A percentile compares a stretch with the other conserved stretches of the same genome.
phyloP scores from a whole-genome alignment of 1,284 basidiomycete species.

The Malassezia yamatoensis region DNA sequence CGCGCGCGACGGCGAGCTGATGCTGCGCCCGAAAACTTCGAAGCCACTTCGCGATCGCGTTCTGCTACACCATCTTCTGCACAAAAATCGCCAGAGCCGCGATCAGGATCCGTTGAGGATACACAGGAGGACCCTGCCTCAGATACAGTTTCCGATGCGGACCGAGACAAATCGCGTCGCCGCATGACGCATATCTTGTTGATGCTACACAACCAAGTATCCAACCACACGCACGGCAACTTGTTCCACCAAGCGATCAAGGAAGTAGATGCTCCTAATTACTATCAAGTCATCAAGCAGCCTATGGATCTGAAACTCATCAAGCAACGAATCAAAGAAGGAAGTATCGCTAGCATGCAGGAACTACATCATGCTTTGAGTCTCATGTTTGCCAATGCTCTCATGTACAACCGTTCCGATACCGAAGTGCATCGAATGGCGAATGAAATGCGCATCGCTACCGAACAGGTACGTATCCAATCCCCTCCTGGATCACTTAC shows the following conservation, averaged over 20 bases:
- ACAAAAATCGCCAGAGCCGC: neutral
- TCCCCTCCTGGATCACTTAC: neutral
- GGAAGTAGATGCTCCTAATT: slow-evolving; percentile 41
- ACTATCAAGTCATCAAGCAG: slow-evolving; percentile 34
- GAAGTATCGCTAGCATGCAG: slow-evolving; percentile 22
- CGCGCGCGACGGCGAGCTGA: slow-evolving; percentile 3
- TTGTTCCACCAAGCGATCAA: slow-evolving; percentile 44
- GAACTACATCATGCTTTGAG: slow-evolving; percentile 28
- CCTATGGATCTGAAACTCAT: slow-evolving; percentile 43
- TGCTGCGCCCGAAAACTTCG: neutral
- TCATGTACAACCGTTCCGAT: slow-evolving; percentile 41
- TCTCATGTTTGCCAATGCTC: slow-evolving; percentile 42
- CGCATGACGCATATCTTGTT: slow-evolving; percentile 34
- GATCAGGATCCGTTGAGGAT: slow-evolving; percentile 3
- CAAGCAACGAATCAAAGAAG: slow-evolving; percentile 38
- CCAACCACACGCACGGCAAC: slow-evolving; percentile 43
- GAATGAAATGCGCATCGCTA: slow-evolving; percentile 36
- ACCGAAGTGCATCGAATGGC: slow-evolving; percentile 44
- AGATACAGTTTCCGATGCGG: slow-evolving; percentile 13
- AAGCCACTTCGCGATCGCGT: neutral
- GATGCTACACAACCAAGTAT: slow-evolving; percentile 40
- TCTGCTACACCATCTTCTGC: neutral
- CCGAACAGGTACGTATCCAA: slow-evolving; percentile 24
- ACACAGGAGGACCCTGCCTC: slow-evolving; percentile 9
- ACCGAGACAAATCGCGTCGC: slow-evolving; percentile 27